A percentile compares a stretch with the other conserved stretches of the same genome.
These are phyloP conservation scores for Suillus plorans DNA, from an alignment of 768 basidiomycete species.

Conservation along the genomic window DNA sequence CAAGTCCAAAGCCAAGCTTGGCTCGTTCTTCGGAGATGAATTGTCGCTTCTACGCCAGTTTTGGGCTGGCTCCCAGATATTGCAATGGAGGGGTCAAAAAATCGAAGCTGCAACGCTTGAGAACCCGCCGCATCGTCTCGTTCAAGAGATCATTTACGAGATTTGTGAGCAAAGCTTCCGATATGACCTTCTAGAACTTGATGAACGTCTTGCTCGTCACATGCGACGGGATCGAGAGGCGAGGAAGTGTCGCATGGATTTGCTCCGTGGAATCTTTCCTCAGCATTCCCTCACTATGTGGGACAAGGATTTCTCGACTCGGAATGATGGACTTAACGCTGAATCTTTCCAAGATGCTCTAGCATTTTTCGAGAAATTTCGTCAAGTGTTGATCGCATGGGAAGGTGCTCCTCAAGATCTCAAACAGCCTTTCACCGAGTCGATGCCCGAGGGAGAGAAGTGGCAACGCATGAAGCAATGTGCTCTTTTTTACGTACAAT, in stretches of 20 bases:
- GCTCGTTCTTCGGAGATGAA: neutral
- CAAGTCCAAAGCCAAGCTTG: neutral
- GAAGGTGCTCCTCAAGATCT: neutral
- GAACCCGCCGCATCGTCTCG: neutral
- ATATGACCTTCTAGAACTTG: neutral
- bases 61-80: neutral
- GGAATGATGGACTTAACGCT: neutral
- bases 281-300: neutral
- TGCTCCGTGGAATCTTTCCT: neutral
- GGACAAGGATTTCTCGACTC: neutral
- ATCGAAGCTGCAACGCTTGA: neutral
- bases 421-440: neutral
- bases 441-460: neutral
- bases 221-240: neutral
- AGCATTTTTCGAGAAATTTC: neutral
- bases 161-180: neutral
- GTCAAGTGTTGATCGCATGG: neutral
- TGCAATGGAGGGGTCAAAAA: neutral
- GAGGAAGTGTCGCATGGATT: neutral
- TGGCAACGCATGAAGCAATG: neutral
- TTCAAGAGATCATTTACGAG: neutral
- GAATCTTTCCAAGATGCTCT: neutral
- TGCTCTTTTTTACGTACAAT: neutral
- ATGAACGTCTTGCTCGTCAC: neutral
- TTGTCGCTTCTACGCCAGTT: neutral